Base-by-base conservation (phyloP, 1,284 basidiomycete genomes). In the Ganoderma lingzhi region DNA sequence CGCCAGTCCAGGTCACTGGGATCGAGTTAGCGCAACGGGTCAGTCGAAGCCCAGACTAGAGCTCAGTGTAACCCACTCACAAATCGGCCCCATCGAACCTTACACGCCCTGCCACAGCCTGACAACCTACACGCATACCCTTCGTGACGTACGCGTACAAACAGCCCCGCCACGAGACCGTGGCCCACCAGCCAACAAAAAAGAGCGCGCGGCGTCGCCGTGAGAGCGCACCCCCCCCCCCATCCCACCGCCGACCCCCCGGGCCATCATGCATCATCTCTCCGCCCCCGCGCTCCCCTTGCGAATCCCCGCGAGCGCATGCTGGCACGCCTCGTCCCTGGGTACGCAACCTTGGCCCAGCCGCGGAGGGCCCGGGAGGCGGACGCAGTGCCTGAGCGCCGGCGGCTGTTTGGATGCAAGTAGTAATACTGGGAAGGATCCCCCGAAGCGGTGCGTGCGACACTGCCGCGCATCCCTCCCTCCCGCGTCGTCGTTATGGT, bases 401-500 rank as follows among this genome's bases (percentile, higher is more conserved):
- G 48, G 48, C 23, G 48, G 48, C 48, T 14, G 4, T 35, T 35
- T 35, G 8, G 35, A 35, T 35, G 35, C 8, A 35, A 23, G 23
- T 23, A 14, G 41, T 14, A 48, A 8, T 48, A 6, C 45, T 8
- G n/a, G n/a, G 6, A 10, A 23, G 23, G 23, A 23, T 23, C 23
- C 45, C n/a, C n/a, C n/a, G 48, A 51, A 28, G 48, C 48, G 48
- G 48, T 51, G 48, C 48, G 48, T 51, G 48, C n/a, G 48, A 51
- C 2, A 28, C 6, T 28, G 19, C 48, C 10, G 48, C 23, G 3
- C 48, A 51, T 51, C 48, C 35, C 35, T 35, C 35, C 35, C 35
- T 35, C 35, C 35, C 23, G 4, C 23, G 42, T 44, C 17, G 48
- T 51, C 23, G 23, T 28, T 51, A 51, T 23, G 48, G 48, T 51